Conservation (phyloP, 2,329 filamentous ascomycete species). For the Hirsutella rhossiliensis region DNA sequence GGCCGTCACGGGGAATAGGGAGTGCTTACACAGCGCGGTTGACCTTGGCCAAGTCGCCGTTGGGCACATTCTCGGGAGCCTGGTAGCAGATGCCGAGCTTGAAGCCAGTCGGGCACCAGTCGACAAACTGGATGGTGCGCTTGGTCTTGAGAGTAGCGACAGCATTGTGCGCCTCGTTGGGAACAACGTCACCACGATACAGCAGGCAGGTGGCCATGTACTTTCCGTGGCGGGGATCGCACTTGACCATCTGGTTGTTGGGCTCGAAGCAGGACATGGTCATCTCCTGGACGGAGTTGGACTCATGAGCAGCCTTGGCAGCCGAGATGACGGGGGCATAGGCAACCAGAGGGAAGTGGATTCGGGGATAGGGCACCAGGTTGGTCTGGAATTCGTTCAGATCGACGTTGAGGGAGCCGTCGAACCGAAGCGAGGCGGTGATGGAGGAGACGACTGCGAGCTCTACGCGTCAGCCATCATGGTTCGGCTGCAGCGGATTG, state of each 20-base stretch:
- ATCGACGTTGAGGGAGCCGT: constrained; percentile 97
- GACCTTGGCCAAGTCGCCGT: constrained; percentile 95
- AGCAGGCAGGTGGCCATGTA: constrained; percentile 99
- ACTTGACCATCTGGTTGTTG: constrained; percentile 99
- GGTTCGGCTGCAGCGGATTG: not conserved
- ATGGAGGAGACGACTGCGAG: constrained; percentile 84
- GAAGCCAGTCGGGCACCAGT: constrained; percentile 99
- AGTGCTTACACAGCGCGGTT: constrained; percentile 86
- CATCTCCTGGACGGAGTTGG: constrained; percentile 97
- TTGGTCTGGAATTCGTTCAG: constrained; percentile 99
- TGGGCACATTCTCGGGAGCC: constrained; percentile 88
- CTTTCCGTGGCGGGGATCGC: constrained; percentile 95
- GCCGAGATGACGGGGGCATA: constrained; percentile 92
- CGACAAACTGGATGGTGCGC: constrained; percentile 97
- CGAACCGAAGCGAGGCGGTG: constrained; percentile 95
- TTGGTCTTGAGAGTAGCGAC: constrained; percentile 98
- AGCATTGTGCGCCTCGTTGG: constrained; percentile 86
- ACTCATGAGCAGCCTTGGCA: constrained; percentile 92
- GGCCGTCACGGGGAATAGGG: not conserved
- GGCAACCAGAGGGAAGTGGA: constrained; percentile 97
- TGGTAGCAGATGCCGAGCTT: constrained; percentile 99
- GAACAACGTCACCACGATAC: constrained; percentile 96
- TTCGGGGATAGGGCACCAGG: constrained; percentile 95
- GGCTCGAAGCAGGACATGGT: constrained; percentile 99
- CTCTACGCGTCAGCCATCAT: not conserved